phyloP scores from a whole-genome alignment of 768 basidiomycete genomes.

The Boletus huronensis region DNA sequence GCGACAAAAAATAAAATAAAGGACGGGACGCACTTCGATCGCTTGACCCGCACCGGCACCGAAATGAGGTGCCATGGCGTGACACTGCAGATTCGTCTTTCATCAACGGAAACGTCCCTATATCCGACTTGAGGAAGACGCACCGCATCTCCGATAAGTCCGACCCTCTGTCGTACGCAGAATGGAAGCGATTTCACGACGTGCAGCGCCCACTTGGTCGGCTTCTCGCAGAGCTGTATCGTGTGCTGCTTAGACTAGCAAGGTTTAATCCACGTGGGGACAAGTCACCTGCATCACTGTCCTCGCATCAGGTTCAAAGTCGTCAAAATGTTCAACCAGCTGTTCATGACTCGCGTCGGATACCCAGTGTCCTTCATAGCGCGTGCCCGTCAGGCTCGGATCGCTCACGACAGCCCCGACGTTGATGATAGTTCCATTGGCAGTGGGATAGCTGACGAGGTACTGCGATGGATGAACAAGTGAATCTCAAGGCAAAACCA shows the following conservation, averaged over 20 bases:
- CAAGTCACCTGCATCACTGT: conserved; percentile 27
- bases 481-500: background rate
- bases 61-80: conserved; percentile 26
- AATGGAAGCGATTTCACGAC: conserved; percentile 39
- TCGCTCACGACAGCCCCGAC: conserved; percentile 32
- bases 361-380: conserved; percentile 33
- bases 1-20: background rate
- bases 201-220: conserved; percentile 45
- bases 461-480: conserved; percentile 27
- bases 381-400: conserved; percentile 27
- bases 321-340: conserved; percentile 26
- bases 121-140: background rate
- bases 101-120: background rate
- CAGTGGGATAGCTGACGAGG: conserved; percentile 39
- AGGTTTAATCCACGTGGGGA: background rate
- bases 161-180: conserved; percentile 39
- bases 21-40: conserved; percentile 16
- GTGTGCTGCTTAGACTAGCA: background rate
- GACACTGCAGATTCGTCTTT: conserved; percentile 4
- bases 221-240: conserved; percentile 33
- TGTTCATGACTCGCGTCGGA: conserved; percentile 32
- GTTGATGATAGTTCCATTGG: conserved; percentile 36
- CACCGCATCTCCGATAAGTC: conserved; percentile 51
- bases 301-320: conserved; percentile 38
- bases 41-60: conserved; percentile 28